These are phyloP conservation scores for Fusarium protoensiforme DNA, from an alignment of 2,329 filamentous ascomycete species.

Conservation along the genomic window DNA sequence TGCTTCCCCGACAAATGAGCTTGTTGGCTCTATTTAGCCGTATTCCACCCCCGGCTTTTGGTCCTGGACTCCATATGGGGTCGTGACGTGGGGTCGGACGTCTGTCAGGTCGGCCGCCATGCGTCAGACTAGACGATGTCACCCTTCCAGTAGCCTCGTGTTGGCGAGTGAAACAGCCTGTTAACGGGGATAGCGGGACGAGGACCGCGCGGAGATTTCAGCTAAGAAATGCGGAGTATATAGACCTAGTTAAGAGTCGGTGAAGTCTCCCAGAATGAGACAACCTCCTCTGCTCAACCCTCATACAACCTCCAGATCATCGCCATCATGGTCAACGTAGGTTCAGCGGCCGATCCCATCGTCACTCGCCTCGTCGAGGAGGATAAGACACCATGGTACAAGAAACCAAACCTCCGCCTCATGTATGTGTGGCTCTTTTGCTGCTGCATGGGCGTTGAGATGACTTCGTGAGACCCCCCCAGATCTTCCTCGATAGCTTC, in stretches of 20 bases:
- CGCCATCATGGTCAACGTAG: conserved; percentile 34
- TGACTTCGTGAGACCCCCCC: conserved; percentile 52
- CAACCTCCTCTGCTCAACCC: background rate
- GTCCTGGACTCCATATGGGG: background rate
- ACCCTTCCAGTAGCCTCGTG: background rate
- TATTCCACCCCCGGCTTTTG: background rate
- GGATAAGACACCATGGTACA: conserved; percentile 59
- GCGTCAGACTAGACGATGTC: background rate
- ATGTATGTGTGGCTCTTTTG: conserved; percentile 65
- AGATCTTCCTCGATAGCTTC: too few relatives aligned
- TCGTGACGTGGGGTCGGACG: too few relatives aligned
- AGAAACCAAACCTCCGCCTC: conserved; percentile 62
- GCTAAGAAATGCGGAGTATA: background rate
- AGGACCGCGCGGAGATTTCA: background rate
- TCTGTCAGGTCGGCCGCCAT: background rate
- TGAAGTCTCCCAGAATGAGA: background rate
- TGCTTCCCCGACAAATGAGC: conserved; percentile 15
- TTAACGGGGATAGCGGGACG: background rate
- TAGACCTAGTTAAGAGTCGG: background rate
- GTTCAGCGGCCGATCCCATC: conserved; percentile 35
- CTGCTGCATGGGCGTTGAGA: conserved; percentile 67
- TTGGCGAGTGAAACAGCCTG: background rate
- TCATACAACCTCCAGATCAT: background rate
- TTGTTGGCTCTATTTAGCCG: background rate
- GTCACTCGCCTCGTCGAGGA: conserved; percentile 47